Percentiles rank a stretch among this genome's conserved stretches.
Conservation (phyloP, 176 grass and related monocot genomes). For the Eleusine indica region DNA sequence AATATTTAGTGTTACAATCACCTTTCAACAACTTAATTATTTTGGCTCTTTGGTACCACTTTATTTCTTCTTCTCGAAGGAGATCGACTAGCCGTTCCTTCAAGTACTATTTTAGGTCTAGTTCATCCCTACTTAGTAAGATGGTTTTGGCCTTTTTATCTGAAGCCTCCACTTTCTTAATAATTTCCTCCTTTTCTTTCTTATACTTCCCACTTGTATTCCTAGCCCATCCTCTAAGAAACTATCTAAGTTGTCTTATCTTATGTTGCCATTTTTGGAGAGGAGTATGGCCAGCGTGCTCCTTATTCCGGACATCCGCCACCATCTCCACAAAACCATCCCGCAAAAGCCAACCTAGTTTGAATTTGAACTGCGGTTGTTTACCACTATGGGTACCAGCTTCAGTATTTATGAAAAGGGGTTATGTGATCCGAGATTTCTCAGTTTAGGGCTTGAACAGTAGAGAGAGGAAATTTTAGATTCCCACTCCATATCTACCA, state of each 20-base stretch:
- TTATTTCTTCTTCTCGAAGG: background rate
- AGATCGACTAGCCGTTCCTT: background rate
- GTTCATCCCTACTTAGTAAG: background rate
- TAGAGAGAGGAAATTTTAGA: background rate
- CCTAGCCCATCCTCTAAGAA: background rate
- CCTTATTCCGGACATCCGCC: background rate
- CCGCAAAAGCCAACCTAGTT: background rate
- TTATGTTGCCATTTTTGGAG: background rate
- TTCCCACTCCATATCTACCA: background rate
- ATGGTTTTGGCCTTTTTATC: background rate
- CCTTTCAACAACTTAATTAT: too few relatives aligned
- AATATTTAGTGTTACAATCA: background rate
- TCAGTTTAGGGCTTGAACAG: background rate
- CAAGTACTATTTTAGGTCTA: background rate
- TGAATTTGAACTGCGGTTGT: background rate
- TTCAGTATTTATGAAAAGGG: background rate
- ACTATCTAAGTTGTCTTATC: background rate
- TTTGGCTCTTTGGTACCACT: background rate
- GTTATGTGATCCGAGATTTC: background rate
- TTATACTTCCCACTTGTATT: background rate
- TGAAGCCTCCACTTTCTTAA: background rate
- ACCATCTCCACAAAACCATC: background rate
- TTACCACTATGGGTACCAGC: background rate
- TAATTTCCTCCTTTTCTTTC: background rate
- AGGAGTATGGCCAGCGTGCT: background rate